phyloP scores from a whole-genome alignment of 352 stramenopile genomes.

The Phytophthora cryptogea region DNA sequence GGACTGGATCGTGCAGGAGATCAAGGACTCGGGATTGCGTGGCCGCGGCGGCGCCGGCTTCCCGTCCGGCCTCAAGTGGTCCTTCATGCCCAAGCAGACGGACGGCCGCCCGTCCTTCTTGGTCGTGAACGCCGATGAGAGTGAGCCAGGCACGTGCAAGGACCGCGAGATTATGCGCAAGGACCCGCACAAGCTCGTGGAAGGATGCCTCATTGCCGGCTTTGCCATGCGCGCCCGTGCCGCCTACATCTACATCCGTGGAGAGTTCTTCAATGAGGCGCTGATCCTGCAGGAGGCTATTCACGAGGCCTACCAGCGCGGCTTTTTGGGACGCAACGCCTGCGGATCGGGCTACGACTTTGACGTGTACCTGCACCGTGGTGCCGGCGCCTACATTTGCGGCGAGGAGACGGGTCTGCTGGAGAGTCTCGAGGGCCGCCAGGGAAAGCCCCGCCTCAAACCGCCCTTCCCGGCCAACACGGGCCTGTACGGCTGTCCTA shows the following conservation, averaged over 20 bases:
- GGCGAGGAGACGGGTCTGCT: conserved; percentile 99
- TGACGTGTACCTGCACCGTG: conserved; percentile 99
- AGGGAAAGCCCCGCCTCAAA: conserved; percentile 98
- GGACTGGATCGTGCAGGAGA: conserved; percentile 99
- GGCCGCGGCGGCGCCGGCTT: conserved; percentile 98
- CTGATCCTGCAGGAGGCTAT: conserved; percentile 98
- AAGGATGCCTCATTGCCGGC: conserved; percentile 97
- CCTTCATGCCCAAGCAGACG: conserved; percentile 99
- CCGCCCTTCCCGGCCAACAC: conserved; percentile 99
- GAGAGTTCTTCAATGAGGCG: conserved; percentile 99
- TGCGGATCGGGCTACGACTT: conserved; percentile 99
- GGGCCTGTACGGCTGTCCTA: conserved; percentile 98
- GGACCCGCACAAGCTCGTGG: conserved; percentile 99
- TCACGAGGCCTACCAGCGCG: conserved; percentile 98
- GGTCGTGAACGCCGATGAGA: conserved; percentile 99
- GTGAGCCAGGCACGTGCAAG: conserved; percentile 99
- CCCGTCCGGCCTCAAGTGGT: conserved; percentile 99
- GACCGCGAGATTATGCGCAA: conserved; percentile 99
- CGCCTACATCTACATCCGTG: conserved; percentile 99
- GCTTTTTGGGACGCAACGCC: conserved; percentile 97
- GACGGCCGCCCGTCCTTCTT: conserved; percentile 99
- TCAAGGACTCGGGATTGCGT: conserved; percentile 98
- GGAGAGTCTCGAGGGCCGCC: conserved; percentile 97
- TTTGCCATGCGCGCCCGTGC: conserved; percentile 99
- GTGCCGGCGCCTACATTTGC: conserved; percentile 99